Percentiles rank a stretch among this genome's conserved stretches.
Conservation (phyloP, 2,329 filamentous ascomycete species). For the Penicillium sp. region DNA sequence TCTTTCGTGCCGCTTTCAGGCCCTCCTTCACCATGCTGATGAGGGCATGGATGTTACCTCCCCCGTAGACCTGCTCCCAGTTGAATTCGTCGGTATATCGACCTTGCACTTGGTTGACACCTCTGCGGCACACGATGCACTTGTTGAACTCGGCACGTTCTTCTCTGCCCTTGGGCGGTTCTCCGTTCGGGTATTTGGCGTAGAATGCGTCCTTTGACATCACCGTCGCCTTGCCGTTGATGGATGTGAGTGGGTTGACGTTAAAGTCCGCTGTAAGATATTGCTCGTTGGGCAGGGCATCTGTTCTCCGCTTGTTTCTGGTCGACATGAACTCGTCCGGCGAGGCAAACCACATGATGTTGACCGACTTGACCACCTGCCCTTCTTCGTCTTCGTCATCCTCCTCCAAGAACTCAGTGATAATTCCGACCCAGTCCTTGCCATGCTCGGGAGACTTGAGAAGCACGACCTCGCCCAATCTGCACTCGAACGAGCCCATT, state of each 20-base stretch:
- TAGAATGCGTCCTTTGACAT: slow-evolving; percentile 72
- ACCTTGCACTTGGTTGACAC: slow-evolving; percentile 83
- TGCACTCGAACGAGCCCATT: slow-evolving; percentile 79
- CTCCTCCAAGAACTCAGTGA: slow-evolving; percentile 77
- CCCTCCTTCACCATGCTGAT: slow-evolving; percentile 65
- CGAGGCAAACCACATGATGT: slow-evolving; percentile 90
- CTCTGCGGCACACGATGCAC: slow-evolving; percentile 84
- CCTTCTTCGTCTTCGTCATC: slow-evolving; percentile 66
- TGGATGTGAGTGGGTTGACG: slow-evolving; percentile 79
- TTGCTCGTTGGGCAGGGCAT: slow-evolving; percentile 83
- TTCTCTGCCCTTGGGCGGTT: slow-evolving; percentile 63
- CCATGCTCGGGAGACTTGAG: slow-evolving; percentile 84
- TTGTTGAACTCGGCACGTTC: slow-evolving; percentile 75
- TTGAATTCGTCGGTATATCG: slow-evolving; percentile 89
- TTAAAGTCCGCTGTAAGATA: slow-evolving; percentile 90
- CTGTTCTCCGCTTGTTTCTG: slow-evolving; percentile 76
- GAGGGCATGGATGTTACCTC: slow-evolving; percentile 65
- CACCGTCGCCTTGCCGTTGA: slow-evolving; percentile 84
- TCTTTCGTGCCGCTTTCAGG: slow-evolving; percentile 67
- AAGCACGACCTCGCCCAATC: slow-evolving; percentile 78
- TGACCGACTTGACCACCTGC: slow-evolving; percentile 66
- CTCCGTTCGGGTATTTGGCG: slow-evolving; percentile 71
- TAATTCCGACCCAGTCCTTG: slow-evolving; percentile 89
- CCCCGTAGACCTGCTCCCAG: slow-evolving; percentile 83
- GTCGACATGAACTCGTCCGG: slow-evolving; percentile 87